Evolutionary conservation across 208 protist genomes (phyloP).

Genomic region (Leishmania mexicana): DNA sequence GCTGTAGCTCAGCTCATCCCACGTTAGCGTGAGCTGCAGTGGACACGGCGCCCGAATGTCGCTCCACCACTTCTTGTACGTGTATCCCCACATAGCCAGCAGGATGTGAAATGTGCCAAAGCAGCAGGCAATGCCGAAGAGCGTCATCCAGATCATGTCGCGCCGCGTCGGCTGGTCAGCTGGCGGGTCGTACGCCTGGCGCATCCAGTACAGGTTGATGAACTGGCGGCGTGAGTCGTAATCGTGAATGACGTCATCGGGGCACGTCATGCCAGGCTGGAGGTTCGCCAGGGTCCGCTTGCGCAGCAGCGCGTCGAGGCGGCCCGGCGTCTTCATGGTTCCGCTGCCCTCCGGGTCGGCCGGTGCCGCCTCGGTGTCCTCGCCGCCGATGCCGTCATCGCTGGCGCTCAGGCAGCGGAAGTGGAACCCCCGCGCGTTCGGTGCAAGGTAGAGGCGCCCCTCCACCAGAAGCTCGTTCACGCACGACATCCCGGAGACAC

Average conservation of each 20-base stretch:
- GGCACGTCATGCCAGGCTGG: slow-evolving; percentile 44
- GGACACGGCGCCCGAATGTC: slow-evolving; percentile 49
- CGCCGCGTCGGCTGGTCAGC: slow-evolving; percentile 15
- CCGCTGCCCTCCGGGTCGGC: neutral
- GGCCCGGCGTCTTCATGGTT: neutral
- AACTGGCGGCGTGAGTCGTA: slow-evolving; percentile 37
- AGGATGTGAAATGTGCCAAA: slow-evolving; percentile 45
- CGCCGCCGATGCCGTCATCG: neutral
- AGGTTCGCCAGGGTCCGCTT: slow-evolving; percentile 38
- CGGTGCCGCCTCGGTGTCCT: neutral
- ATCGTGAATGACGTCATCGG: slow-evolving; percentile 42
- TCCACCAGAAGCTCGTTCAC: slow-evolving; percentile 19
- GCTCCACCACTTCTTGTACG: slow-evolving; percentile 39
- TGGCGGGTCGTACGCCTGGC: slow-evolving; percentile 37
- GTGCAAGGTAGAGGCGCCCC: slow-evolving; percentile 20
- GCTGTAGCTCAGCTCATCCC: slow-evolving; percentile 70
- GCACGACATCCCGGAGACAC: slow-evolving; percentile 21
- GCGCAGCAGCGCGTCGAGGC: neutral
- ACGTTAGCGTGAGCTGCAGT: slow-evolving; percentile 59
- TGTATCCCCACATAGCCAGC: slow-evolving; percentile 39
- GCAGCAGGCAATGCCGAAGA: slow-evolving; percentile 29
- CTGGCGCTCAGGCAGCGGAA: slow-evolving; percentile 22
- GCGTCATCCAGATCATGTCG: slow-evolving; percentile 37
- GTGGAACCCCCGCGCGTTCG: neutral
- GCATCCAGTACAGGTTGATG: slow-evolving; percentile 37